Conservation (phyloP, 2,329 filamentous ascomycete species). For the Lachnellula arida region DNA sequence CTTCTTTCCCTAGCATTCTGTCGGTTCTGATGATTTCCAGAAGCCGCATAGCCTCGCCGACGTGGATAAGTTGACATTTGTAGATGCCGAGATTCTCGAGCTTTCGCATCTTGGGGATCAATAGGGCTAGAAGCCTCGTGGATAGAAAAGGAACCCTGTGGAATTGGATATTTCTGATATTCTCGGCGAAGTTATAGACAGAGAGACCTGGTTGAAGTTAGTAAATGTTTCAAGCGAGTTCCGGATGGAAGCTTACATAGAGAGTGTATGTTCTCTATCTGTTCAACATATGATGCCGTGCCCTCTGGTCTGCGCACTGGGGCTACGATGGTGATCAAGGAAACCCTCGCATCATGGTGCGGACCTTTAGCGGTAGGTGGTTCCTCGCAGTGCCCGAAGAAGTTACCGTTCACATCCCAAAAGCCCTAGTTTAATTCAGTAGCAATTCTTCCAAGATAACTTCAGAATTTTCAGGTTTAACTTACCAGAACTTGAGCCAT, state of each 20-base stretch:
- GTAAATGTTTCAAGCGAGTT: neutral
- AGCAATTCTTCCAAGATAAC: neutral
- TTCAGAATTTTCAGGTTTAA: neutral
- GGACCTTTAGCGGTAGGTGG: neutral
- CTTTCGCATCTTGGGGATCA: constrained; percentile 26
- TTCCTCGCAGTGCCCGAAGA: constrained; percentile 16
- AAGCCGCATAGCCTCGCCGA: constrained; percentile 20
- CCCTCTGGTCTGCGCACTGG: constrained; percentile 10
- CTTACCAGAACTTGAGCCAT: constrained; percentile 9
- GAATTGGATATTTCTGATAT: constrained; percentile 23
- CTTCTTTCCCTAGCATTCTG: constrained; percentile 14
- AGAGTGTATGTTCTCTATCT: constrained; percentile 14
- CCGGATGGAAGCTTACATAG: constrained; percentile 16
- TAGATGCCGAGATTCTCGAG: constrained; percentile 25
- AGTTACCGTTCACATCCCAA: constrained; percentile 16
- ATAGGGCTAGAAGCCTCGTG: constrained; percentile 16
- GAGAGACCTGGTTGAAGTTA: constrained; percentile 11
- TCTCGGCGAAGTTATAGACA: constrained; percentile 19
- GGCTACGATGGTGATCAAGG: constrained; percentile 10
- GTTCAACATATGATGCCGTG: constrained; percentile 6
- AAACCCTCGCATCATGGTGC: constrained; percentile 8
- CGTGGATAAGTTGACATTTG: constrained; percentile 26
- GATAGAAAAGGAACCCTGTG: constrained; percentile 26
- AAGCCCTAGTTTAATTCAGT: constrained; percentile 4
- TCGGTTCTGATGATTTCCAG: constrained; percentile 24